A percentile compares a stretch with the other conserved stretches of the same genome.
Evolutionary conservation across 768 basidiomycete genomes (phyloP).

Genomic region (Phanerochaete carnosa): DNA sequence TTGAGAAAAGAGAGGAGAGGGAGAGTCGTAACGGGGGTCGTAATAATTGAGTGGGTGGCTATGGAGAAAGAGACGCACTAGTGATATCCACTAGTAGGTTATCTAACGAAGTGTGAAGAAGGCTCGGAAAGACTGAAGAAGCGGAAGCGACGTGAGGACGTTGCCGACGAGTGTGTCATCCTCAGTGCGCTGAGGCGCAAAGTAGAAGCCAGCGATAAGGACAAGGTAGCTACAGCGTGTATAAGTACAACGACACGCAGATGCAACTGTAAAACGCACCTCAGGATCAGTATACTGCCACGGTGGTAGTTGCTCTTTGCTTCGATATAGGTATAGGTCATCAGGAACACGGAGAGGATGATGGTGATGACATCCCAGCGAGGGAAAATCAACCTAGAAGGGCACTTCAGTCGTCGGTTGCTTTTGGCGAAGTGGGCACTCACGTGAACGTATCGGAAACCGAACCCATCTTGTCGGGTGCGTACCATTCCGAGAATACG

Average conservation of each 20-base stretch:
- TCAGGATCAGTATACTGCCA: constrained; percentile 91
- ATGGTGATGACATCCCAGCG: constrained; percentile 97
- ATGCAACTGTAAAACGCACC: constrained; percentile 42
- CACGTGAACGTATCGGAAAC: constrained; percentile 92
- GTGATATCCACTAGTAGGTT: background rate
- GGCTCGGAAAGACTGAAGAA: constrained; percentile 10
- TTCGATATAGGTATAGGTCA: constrained; percentile 99
- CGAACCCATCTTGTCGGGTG: constrained; percentile 81
- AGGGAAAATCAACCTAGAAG: constrained; percentile 86
- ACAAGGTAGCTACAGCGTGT: constrained; percentile 76
- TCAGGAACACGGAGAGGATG: constrained; percentile 92
- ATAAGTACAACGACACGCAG: constrained; percentile 10
- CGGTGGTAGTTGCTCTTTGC: constrained; percentile 98
- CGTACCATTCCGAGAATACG: constrained; percentile 95
- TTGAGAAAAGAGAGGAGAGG: background rate
- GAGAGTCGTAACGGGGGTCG: background rate
- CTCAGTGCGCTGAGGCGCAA: constrained; percentile 51
- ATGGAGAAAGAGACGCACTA: background rate
- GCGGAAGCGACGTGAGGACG: constrained; percentile 2
- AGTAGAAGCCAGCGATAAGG: constrained; percentile 89
- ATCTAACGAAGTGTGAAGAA: constrained; percentile 9
- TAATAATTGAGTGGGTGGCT: background rate
- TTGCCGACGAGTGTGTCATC: constrained; percentile 14
- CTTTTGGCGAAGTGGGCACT: constrained; percentile 29
- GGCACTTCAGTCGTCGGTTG: background rate